Conservation (phyloP, 139 green algal genomes). For the Coelastrella sp. region DNA sequence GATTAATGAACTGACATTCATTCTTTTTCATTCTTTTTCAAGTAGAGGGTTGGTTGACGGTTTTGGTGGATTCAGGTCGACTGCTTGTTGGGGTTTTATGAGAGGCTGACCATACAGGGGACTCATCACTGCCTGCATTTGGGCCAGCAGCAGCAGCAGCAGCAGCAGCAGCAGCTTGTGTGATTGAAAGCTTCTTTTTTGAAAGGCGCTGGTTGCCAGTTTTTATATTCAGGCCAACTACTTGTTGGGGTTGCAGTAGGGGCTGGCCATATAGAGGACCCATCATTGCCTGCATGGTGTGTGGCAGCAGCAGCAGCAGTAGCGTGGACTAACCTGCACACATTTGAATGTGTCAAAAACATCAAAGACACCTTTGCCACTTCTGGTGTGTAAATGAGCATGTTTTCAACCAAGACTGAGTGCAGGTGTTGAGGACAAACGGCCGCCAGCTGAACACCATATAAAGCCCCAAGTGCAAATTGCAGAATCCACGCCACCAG, state of each 20-base stretch:
- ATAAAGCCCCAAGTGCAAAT: too few relatives aligned
- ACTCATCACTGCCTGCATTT: slow-evolving; percentile 43
- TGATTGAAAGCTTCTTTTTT: neutral
- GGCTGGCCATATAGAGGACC: slow-evolving; percentile 34
- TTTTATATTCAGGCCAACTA: slow-evolving; percentile 41
- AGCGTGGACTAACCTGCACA: too few relatives aligned
- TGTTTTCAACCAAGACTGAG: slow-evolving; percentile 41
- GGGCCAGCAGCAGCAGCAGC: neutral
- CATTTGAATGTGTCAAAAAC: too few relatives aligned
- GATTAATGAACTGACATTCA: too few relatives aligned
- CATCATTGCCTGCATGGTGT: slow-evolving; percentile 36
- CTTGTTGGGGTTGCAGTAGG: slow-evolving; percentile 42
- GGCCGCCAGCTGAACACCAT: too few relatives aligned
- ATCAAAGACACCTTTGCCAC: neutral
- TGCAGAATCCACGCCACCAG: too few relatives aligned
- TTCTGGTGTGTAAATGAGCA: slow-evolving; percentile 22
- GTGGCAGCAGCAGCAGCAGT: neutral
- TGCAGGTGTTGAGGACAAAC: too few relatives aligned
- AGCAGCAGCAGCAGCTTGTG: too few relatives aligned
- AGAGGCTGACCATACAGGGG: slow-evolving; percentile 39
- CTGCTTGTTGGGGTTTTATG: slow-evolving; percentile 42
- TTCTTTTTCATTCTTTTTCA: too few relatives aligned
- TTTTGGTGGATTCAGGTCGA: slow-evolving; percentile 31
- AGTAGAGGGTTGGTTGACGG: too few relatives aligned
- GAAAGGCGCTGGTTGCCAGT: neutral